These are phyloP conservation scores for Coemansia sp. DNA, from an alignment of 192 early-diverging fungal genomes.

Conservation along the genomic window DNA sequence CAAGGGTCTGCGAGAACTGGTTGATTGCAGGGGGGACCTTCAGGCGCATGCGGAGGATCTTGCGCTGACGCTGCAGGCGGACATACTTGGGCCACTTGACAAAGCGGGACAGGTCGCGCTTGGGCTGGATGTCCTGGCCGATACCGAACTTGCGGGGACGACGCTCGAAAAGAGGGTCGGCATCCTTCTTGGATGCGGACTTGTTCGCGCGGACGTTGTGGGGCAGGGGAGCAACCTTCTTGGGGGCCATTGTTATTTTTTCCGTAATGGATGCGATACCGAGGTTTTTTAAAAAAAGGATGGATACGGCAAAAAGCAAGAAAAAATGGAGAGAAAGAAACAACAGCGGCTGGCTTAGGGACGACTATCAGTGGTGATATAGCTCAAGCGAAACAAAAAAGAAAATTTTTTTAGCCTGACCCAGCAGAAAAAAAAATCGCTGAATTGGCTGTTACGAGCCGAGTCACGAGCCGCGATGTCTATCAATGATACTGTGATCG, in stretches of 20 bases:
- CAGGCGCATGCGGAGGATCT: constrained; percentile 95
- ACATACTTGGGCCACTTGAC: constrained; percentile 99
- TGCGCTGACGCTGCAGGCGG: constrained; percentile 97
- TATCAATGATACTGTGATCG: too few relatives aligned
- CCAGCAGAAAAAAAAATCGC: too few relatives aligned
- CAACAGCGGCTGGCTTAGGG: not conserved
- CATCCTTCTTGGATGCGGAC: constrained; percentile 63
- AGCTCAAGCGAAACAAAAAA: too few relatives aligned
- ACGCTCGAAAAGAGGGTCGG: constrained; percentile 94
- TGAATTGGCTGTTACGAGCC: too few relatives aligned
- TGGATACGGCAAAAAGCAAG: constrained; percentile 9
- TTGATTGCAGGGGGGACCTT: constrained; percentile 99
- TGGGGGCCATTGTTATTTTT: constrained; percentile 52
- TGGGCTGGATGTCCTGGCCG: constrained; percentile 96
- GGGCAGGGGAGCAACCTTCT: constrained; percentile 91
- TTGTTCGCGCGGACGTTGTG: constrained; percentile 71
- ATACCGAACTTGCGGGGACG: constrained; percentile 92
- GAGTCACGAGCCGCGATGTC: too few relatives aligned
- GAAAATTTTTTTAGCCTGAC: too few relatives aligned
- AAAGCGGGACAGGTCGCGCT: constrained; percentile 92
- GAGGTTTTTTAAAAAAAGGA: constrained; percentile 1
- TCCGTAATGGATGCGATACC: constrained; percentile 38
- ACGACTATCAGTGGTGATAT: too few relatives aligned
- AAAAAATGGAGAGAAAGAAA: constrained; percentile 22
- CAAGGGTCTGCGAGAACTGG: constrained; percentile 97